Conservation (phyloP, 306 rosid genomes). For the Quercus bicolor region DNA sequence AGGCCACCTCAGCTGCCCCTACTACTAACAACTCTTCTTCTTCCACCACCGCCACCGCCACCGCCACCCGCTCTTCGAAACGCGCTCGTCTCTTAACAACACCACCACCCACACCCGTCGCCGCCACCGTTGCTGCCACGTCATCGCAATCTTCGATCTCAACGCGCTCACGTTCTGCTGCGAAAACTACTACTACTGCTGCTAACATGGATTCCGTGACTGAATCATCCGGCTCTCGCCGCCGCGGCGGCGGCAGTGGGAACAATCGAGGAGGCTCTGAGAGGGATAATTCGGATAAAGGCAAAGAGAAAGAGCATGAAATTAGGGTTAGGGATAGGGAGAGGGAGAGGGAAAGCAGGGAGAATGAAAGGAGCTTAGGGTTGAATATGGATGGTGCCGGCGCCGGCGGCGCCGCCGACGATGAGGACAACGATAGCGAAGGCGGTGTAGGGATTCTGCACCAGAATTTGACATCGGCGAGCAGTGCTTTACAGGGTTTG, state of each 20-base stretch:
- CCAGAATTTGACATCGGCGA: slow-evolving; percentile 85
- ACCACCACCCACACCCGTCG: too few relatives aligned
- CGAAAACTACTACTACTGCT: slow-evolving; percentile 36
- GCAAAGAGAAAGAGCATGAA: slow-evolving; percentile 89
- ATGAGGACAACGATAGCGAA: slow-evolving; percentile 82
- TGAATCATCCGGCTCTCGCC: slow-evolving; percentile 90
- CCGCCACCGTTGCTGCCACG: slow-evolving; percentile 39
- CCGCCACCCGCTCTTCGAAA: slow-evolving; percentile 63
- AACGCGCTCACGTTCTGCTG: slow-evolving; percentile 68
- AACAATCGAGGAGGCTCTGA: slow-evolving; percentile 47
- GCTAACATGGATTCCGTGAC: slow-evolving; percentile 63
- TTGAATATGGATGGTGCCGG: slow-evolving; percentile 55
- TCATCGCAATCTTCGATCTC: slow-evolving; percentile 32
- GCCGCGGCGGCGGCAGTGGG: slow-evolving; percentile 44
- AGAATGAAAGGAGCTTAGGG: slow-evolving; percentile 50
- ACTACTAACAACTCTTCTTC: slow-evolving; percentile 82
- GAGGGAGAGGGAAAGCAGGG: slow-evolving; percentile 53
- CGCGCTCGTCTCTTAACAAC: slow-evolving; percentile 53
- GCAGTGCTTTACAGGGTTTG: slow-evolving; percentile 98
- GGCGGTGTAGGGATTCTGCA: slow-evolving; percentile 74
- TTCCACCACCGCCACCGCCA: slow-evolving; percentile 6
- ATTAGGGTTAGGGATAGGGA: slow-evolving; percentile 72
- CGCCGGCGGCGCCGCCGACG: slow-evolving; percentile 40
- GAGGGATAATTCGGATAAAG: slow-evolving; percentile 66
- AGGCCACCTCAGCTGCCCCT: slow-evolving; percentile 99